Evolutionary conservation across 805 yeast genomes (phyloP), one percentile per base, ranked within the genome.

Genomic region (Martiniozyma abietophila): DNA sequence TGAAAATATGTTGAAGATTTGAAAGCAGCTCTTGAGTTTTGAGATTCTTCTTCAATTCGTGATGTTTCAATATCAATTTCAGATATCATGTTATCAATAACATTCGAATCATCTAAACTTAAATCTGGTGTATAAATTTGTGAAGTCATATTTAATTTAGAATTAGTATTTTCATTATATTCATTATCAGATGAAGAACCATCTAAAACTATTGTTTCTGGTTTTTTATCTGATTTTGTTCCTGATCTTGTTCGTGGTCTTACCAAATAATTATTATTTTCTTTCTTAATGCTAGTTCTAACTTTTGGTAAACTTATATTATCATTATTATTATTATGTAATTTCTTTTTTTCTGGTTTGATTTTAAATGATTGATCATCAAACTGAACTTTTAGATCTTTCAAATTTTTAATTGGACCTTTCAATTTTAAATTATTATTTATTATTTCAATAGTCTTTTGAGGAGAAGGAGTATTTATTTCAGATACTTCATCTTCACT

Each of bases 31-130:
- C 47, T 20, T 3, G 42, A 46, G 32, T 43, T 46, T 15, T 45
- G 44, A 2, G 50, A 44, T 31, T 52, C 58, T 20, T 45, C 31
- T 29, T 50, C 50, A 11, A 51, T 37, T 24, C 32, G 45, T 9
- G 43, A 35, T 27, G 39, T 45, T 21, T 45, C 53, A 6, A 39
- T n/a, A 4, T 46, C 47, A 29, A 49, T 44, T 23, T 47, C 53
- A 21, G 41, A 32, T 29, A 47, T 45, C 17, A 50, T 21, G 18
- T 40, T 40, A 18, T 44, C 42, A 14, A 52, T 26, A 9, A 38
- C 31, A 16, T 27, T 28, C n/a, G 43, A 40, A 18, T 43, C 45
- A 19, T 44, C 45, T 8, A 41, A 46, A 9, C 35, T 25, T 25
- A 47, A 12, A 10, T 48, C 49, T 4, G 54, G 53, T 3, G 52